A percentile compares a stretch with the other conserved stretches of the same genome.
Conservation (phyloP, 2,329 filamentous ascomycete genomes). For the Blastomyces silverae region DNA sequence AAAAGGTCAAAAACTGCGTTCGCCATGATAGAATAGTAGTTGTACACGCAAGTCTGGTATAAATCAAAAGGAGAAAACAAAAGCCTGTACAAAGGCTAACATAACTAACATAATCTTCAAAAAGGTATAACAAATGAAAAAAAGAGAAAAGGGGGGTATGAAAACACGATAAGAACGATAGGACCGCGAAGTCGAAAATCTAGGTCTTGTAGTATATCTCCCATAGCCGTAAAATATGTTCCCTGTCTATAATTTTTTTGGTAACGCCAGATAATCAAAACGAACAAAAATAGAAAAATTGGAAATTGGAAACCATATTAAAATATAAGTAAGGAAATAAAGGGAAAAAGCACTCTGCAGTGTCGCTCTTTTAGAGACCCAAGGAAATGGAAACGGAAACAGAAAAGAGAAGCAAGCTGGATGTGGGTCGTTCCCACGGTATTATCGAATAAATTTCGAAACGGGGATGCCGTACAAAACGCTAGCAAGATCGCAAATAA, state of each 20-base stretch:
- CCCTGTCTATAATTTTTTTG: slow-evolving; percentile 16
- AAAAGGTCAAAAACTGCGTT: slow-evolving; percentile 18
- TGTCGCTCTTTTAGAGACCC: background rate
- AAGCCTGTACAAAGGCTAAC: background rate
- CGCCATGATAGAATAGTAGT: slow-evolving; percentile 22
- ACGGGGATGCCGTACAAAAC: background rate
- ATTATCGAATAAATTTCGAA: background rate
- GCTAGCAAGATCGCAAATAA: slow-evolving; percentile 10
- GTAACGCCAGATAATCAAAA: slow-evolving; percentile 13
- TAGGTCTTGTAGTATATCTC: slow-evolving; percentile 26
- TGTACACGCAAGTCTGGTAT: slow-evolving; percentile 21
- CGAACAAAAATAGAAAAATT: slow-evolving; percentile 5
- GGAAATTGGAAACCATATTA: slow-evolving; percentile 12
- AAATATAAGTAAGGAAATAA: slow-evolving; percentile 4
- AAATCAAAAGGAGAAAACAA: background rate
- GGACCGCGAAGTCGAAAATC: slow-evolving; percentile 17
- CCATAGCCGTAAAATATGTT: slow-evolving; percentile 16
- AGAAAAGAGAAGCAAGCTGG: too few species aligned
- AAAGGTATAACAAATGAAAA: slow-evolving; percentile 6
- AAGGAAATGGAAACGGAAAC: background rate
- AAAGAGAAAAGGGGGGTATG: slow-evolving; percentile 1
- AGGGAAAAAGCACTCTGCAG: background rate
- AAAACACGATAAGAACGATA: slow-evolving; percentile 15
- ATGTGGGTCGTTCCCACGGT: slow-evolving; percentile 1
- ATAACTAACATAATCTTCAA: slow-evolving; percentile 10